These are phyloP conservation scores for Abortiporus biennis DNA, from an alignment of 1,284 basidiomycete genomes.

Conservation along the genomic window DNA sequence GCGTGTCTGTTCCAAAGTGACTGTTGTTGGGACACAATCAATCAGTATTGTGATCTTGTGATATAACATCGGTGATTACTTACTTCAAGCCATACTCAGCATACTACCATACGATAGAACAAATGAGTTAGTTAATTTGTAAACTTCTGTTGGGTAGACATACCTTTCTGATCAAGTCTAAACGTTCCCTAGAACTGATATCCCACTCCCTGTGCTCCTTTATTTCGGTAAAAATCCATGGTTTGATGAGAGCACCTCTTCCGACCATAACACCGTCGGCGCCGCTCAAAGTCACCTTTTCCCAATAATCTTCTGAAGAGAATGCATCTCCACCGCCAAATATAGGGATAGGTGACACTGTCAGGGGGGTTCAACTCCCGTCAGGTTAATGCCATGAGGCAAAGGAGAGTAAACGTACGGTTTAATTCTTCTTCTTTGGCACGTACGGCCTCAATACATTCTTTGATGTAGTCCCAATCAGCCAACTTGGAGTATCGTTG, in stretches of 20 bases:
- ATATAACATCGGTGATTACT: conserved; percentile 24
- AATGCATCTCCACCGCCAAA: conserved; percentile 97
- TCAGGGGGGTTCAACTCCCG: conserved; percentile 8
- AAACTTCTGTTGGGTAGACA: conserved; percentile 17
- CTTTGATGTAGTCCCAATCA: conserved; percentile 88
- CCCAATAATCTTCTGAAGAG: conserved; percentile 81
- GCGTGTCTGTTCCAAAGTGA: conserved; percentile 88
- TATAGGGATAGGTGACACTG: conserved; percentile 83
- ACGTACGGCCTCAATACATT: conserved; percentile 85
- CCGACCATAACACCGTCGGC: conserved; percentile 97
- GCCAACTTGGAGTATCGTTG: conserved; percentile 86
- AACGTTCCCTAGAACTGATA: conserved; percentile 85
- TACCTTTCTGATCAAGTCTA: conserved; percentile 82
- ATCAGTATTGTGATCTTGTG: neutral
- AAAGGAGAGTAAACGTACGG: conserved; percentile 37
- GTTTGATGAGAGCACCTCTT: conserved; percentile 92
- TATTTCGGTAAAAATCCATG: conserved; percentile 96
- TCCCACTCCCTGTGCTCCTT: conserved; percentile 93
- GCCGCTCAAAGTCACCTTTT: conserved; percentile 67
- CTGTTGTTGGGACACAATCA: conserved; percentile 25
- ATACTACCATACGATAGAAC: conserved; percentile 38
- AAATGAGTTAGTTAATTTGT: neutral
- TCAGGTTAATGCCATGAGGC: neutral
- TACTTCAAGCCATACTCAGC: conserved; percentile 74
- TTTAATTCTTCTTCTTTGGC: conserved; percentile 70